Percentiles rank a stretch among this genome's conserved stretches.
Evolutionary conservation across 1,284 basidiomycete species (phyloP).

Genomic region (Hypsizygus ulmarius): DNA sequence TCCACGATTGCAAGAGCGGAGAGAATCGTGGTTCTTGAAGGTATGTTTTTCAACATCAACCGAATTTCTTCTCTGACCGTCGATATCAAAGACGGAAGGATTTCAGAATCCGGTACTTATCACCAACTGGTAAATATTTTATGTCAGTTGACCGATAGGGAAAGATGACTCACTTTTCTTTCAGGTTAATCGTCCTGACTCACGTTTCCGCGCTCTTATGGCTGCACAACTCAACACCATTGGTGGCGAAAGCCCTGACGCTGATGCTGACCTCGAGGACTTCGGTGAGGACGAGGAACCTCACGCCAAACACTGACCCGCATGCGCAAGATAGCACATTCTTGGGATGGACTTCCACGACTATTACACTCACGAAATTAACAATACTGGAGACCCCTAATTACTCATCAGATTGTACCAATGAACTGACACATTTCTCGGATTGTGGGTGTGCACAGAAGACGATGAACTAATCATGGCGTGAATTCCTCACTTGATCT

Average conservation of each 20-base stretch:
- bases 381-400: no score
- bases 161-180: background rate
- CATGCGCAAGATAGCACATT: no score
- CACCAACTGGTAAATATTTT: constrained; percentile 61
- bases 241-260: constrained; percentile 25
- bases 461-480: no score
- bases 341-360: no score
- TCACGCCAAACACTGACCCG: no score
- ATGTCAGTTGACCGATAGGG: background rate
- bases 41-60: constrained; percentile 31
- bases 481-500: no score
- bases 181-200: constrained; percentile 62
- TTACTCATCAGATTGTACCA: no score
- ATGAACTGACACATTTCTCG: no score
- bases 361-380: no score
- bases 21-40: constrained; percentile 84
- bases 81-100: constrained; percentile 58
- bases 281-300: no score
- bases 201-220: constrained; percentile 82
- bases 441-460: no score
- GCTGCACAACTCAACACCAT: constrained; percentile 76
- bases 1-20: constrained; percentile 85
- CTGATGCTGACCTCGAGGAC: background rate
- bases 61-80: background rate
- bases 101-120: constrained; percentile 85